Evolutionary conservation across 2,329 filamentous ascomycete genomes (phyloP), one percentile per base, ranked within the genome.

Genomic region (Monilinia fructigena): DNA sequence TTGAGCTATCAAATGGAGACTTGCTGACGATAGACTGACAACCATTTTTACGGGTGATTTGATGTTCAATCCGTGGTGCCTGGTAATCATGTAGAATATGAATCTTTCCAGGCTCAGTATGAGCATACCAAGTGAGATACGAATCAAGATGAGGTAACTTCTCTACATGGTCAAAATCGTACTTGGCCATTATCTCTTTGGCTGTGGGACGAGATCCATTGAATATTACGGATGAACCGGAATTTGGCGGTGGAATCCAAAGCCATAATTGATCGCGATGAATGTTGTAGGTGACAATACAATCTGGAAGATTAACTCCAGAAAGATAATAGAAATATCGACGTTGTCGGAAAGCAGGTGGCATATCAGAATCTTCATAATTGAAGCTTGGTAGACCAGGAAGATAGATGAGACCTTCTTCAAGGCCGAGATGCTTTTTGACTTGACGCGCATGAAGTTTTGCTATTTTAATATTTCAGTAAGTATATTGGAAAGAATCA

Each of bases 111-210:
- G 78, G 67, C 72, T 81, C 71, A 70, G 68, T 58, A 56, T 73
- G 54, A 48, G 77, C 71, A 20, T 87, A 77, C 62, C 79, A 80
- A 69, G 78, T 77, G 64, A 76, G 75, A 45, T 91, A 79, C 71
- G 86, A 85, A 23, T 78, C 71, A 0, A 88, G 78, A 14, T 67
- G 35, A 26, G 14, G 78, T 76, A 76, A 76, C 54, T 80, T 81
- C 68, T 84, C 82, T 23, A 92, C 91, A 53, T 86, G 82, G 75
- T 94, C 90, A 65, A 94, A 83, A 70, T 94, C 88, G 71, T 87
- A 88, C 65, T 79, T 81, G 2, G 79, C 79, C 70, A 85, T 79
- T 66, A 88, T 89, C 67, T 91, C 86, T 18, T 87, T 82, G 14
- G 81, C 79, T 12, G 82, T 83, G 0, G 87, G 87, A 28, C 83